Conservation (phyloP, 179 eudicot species). For the Patellifolia procumbens region DNA sequence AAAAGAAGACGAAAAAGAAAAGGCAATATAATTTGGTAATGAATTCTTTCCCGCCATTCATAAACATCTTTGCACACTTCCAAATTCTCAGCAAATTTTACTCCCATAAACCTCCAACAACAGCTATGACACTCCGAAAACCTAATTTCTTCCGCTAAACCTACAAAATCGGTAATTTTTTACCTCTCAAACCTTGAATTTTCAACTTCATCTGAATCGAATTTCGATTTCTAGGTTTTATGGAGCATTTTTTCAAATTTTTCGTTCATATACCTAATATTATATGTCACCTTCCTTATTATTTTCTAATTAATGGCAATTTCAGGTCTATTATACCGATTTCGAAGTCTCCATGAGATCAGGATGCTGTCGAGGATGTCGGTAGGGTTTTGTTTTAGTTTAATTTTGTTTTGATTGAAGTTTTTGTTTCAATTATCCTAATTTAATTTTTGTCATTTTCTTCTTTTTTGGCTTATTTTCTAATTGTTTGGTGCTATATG, state of each 20-base stretch:
- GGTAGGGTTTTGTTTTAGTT: background rate
- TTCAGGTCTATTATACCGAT: background rate
- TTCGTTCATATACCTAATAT: background rate
- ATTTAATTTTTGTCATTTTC: slow-evolving; percentile 14
- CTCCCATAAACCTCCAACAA: background rate
- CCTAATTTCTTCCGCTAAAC: background rate
- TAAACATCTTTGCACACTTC: background rate
- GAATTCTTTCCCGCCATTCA: slow-evolving; percentile 13
- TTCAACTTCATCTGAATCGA: background rate
- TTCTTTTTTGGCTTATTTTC: background rate
- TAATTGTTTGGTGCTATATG: slow-evolving; percentile 18
- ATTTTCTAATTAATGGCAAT: background rate
- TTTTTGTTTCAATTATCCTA: background rate
- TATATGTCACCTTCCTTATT: background rate
- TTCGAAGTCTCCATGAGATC: background rate
- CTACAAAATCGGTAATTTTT: background rate
- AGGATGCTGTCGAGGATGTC: background rate
- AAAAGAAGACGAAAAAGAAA: background rate
- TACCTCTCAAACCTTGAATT: background rate
- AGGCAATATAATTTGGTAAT: background rate
- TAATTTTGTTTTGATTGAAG: background rate
- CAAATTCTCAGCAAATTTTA: background rate
- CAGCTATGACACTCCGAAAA: background rate
- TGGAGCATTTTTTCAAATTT: background rate
- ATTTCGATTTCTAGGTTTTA: slow-evolving; percentile 12